These are phyloP conservation scores for Arthrobotrys entomopaga DNA, from an alignment of 2,329 filamentous ascomycete genomes.

Conservation along the genomic window DNA sequence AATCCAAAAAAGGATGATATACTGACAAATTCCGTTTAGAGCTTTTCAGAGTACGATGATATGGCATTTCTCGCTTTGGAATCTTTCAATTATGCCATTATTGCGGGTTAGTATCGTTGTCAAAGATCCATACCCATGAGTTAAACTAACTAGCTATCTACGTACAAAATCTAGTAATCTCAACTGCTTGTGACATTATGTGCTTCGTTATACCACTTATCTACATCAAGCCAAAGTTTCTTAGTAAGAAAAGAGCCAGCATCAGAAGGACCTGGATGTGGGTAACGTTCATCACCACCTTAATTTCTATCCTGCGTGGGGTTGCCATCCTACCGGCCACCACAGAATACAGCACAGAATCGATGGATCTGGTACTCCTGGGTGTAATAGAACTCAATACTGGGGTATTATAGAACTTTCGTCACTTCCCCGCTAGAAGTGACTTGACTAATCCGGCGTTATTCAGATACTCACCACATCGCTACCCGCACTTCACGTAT, in stretches of 20 bases:
- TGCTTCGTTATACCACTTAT: slow-evolving; percentile 40
- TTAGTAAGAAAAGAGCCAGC: neutral
- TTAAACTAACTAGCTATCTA: neutral
- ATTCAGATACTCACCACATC: slow-evolving; percentile 40
- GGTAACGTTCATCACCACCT: slow-evolving; percentile 30
- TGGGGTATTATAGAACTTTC: slow-evolving; percentile 22
- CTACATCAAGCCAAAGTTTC: slow-evolving; percentile 19
- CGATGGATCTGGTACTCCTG: slow-evolving; percentile 30
- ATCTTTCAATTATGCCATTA: neutral
- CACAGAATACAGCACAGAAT: slow-evolving; percentile 28
- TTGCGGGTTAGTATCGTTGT: slow-evolving; percentile 19
- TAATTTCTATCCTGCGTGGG: slow-evolving; percentile 23
- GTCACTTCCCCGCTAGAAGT: neutral
- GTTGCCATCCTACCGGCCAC: slow-evolving; percentile 38
- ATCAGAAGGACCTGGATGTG: slow-evolving; percentile 32
- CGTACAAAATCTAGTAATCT: slow-evolving; percentile 12
- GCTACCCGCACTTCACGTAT: slow-evolving; percentile 29
- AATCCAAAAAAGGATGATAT: neutral
- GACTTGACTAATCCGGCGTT: neutral
- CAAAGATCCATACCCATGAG: neutral
- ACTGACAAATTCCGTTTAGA: slow-evolving; percentile 18
- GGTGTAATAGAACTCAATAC: slow-evolving; percentile 43
- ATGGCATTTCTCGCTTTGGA: slow-evolving; percentile 1
- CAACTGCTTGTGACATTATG: slow-evolving; percentile 27
- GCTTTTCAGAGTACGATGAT: slow-evolving; percentile 19